Percentiles rank a stretch among this genome's conserved stretches.
These are phyloP conservation scores for Aspergillus hortae DNA, from an alignment of 2,329 filamentous ascomycete genomes.

Conservation along the genomic window DNA sequence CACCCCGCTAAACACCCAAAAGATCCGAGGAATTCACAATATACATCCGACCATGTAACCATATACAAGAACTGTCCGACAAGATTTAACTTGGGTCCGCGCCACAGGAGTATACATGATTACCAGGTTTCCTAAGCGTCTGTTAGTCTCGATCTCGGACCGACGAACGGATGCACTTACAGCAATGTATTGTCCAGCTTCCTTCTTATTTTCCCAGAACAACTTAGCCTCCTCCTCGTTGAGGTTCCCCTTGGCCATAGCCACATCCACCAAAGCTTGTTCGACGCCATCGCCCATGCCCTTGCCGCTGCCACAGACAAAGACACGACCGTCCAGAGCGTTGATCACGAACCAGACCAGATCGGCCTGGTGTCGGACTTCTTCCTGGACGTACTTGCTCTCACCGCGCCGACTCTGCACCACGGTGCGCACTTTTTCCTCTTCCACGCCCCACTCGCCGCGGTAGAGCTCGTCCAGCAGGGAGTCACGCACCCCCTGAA, in stretches of 20 bases:
- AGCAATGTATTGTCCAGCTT: constrained; percentile 91
- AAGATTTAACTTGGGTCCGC: too few species aligned
- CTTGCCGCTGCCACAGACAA: constrained; percentile 91
- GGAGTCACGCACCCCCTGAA: constrained; percentile 91
- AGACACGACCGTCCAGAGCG: constrained; percentile 88
- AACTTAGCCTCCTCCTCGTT: constrained; percentile 74
- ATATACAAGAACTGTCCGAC: too few species aligned
- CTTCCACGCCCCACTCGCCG: constrained; percentile 92
- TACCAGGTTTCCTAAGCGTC: constrained; percentile 33
- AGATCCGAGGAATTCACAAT: not conserved
- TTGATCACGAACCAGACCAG: constrained; percentile 99
- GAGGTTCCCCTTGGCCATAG: constrained; percentile 87
- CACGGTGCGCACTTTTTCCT: constrained; percentile 78
- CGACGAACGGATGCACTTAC: constrained; percentile 39
- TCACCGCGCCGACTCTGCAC: constrained; percentile 73
- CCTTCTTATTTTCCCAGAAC: constrained; percentile 91
- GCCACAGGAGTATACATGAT: constrained; percentile 5
- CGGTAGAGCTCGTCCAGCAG: constrained; percentile 94
- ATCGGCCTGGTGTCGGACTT: constrained; percentile 85
- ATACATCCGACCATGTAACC: too few species aligned
- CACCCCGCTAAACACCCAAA: constrained; percentile 1
- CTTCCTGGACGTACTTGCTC: constrained; percentile 92
- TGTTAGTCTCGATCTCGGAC: constrained; percentile 4
- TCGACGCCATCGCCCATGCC: constrained; percentile 98
- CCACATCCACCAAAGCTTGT: constrained; percentile 79